Evolutionary conservation across 2,329 filamentous ascomycete species (phyloP).

Genomic region (Paraphaeosphaeria minitans): DNA sequence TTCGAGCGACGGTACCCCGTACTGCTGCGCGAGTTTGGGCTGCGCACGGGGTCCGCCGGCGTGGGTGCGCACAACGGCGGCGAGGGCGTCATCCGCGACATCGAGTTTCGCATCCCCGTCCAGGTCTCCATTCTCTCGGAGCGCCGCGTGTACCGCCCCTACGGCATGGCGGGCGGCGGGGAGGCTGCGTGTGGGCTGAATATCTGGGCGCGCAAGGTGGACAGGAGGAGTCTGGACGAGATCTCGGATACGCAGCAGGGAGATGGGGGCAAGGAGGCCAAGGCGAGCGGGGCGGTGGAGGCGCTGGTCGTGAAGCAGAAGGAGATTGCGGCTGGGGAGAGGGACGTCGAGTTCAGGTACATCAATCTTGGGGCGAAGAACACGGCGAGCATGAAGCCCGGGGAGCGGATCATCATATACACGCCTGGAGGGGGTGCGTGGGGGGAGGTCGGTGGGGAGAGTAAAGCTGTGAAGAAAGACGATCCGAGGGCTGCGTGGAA

Average conservation of each 20-base stretch:
- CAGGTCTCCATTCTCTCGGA: constrained; percentile 82
- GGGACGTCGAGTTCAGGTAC: constrained; percentile 61
- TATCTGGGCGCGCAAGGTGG: constrained; percentile 79
- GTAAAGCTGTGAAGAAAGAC: constrained; percentile 51
- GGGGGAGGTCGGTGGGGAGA: constrained; percentile 66
- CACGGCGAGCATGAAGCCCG: constrained; percentile 74
- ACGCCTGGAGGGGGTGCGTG: constrained; percentile 83
- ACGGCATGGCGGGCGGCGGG: constrained; percentile 81
- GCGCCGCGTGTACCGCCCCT: constrained; percentile 75
- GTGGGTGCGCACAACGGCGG: constrained; percentile 71
- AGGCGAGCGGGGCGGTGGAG: constrained; percentile 53
- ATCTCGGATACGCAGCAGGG: constrained; percentile 30
- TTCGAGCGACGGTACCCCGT: constrained; percentile 80
- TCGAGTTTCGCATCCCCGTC: constrained; percentile 79
- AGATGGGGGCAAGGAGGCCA: constrained; percentile 47
- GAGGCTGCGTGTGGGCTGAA: constrained; percentile 82
- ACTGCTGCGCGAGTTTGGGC: constrained; percentile 70
- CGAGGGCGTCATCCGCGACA: constrained; percentile 77
- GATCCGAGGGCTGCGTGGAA: constrained; percentile 68
- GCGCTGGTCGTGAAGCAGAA: constrained; percentile 38
- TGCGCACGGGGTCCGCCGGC: constrained; percentile 68
- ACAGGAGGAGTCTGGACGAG: constrained; percentile 31
- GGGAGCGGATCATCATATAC: constrained; percentile 76
- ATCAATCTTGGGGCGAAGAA: constrained; percentile 83
- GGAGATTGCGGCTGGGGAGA: constrained; percentile 31